phyloP scores from a whole-genome alignment of 176 grass and related monocot genomes.

The Pontederia paniculata region DNA sequence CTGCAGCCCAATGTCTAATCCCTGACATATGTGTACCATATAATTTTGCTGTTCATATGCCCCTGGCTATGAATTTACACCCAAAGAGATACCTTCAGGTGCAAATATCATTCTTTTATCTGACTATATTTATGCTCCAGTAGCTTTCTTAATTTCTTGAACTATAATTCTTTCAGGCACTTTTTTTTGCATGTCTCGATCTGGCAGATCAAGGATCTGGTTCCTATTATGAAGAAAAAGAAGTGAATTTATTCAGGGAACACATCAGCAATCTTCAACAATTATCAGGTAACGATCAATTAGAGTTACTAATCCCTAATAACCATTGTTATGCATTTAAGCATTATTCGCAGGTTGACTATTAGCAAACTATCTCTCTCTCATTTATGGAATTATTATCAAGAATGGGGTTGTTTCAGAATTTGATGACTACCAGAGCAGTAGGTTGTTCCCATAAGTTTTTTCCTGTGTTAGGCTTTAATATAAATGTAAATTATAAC shows the following conservation, averaged over 20 bases:
- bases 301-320: not conserved
- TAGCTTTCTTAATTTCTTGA: not conserved
- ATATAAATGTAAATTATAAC: no score
- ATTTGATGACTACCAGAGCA: no score
- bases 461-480: no score
- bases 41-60: slow-evolving; percentile 77
- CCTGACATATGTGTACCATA: slow-evolving; percentile 60
- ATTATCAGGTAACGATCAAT: slow-evolving; percentile 35
- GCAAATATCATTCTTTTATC: slow-evolving; percentile 1
- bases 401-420: no score
- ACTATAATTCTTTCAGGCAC: slow-evolving; percentile 29
- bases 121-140: not conserved
- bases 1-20: slow-evolving; percentile 38
- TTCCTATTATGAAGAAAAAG: slow-evolving; percentile 21
- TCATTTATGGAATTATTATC: no score
- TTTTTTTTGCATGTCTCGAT: slow-evolving; percentile 73
- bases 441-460: no score
- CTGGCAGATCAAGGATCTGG: slow-evolving; percentile 31
- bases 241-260: slow-evolving; percentile 46
- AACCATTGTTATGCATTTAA: not conserved
- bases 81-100: slow-evolving; percentile 90
- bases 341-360: not conserved
- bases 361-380: not conserved
- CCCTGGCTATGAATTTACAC: slow-evolving; percentile 58
- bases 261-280: slow-evolving; percentile 39